These are phyloP conservation scores for Rhodofomes roseus DNA, from an alignment of 1,284 basidiomycete genomes.

Conservation along the genomic window DNA sequence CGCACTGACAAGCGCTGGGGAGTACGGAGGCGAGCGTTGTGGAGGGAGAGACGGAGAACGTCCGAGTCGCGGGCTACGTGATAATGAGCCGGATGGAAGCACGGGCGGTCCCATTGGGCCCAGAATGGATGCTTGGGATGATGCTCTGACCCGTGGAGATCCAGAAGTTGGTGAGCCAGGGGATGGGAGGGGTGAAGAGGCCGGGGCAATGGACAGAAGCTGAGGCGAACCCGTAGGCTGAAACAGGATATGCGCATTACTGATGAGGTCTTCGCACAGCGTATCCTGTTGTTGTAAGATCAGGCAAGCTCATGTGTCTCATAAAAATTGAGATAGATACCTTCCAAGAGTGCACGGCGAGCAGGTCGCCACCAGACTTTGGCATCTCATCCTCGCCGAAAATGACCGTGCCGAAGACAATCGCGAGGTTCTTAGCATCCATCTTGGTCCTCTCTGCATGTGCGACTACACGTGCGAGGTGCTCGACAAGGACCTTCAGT, in stretches of 20 bases:
- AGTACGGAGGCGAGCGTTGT: constrained; percentile 2
- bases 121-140: constrained; percentile 21
- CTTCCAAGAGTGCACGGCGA: constrained; percentile 71
- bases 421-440: constrained; percentile 87
- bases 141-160: background rate
- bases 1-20: constrained; percentile 9
- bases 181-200: constrained; percentile 13
- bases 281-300: constrained; percentile 56
- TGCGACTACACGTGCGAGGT: constrained; percentile 76
- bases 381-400: constrained; percentile 89
- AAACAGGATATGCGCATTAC: constrained; percentile 59
- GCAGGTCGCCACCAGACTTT: constrained; percentile 60
- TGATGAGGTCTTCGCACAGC: constrained; percentile 85
- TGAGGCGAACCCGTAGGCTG: constrained; percentile 53
- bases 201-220: constrained; percentile 61
- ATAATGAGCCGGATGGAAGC: constrained; percentile 5
- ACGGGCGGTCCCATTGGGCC: constrained; percentile 12
- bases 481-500: constrained; percentile 83
- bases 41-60: constrained; percentile 11
- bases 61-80: constrained; percentile 9
- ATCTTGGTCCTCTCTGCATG: constrained; percentile 86
- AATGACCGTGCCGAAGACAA: constrained; percentile 81
- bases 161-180: background rate
- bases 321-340: constrained; percentile 33
- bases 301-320: background rate